Percentiles rank a stretch among this genome's conserved stretches.
Evolutionary conservation across 2,329 filamentous ascomycete species (phyloP).

Genomic region (Colletotrichum sp.): DNA sequence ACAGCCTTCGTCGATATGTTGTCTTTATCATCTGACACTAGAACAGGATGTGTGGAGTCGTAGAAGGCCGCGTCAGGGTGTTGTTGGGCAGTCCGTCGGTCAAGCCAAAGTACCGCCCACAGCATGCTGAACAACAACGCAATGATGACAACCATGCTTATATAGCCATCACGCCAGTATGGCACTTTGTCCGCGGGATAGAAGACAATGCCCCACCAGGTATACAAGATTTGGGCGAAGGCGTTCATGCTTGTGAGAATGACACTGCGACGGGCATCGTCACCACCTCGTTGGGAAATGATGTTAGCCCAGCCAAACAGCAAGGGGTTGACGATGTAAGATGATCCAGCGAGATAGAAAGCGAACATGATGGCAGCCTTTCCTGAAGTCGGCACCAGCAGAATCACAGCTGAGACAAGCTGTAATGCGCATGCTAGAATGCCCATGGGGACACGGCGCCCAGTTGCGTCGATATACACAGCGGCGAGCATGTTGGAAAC

Average conservation of each 20-base stretch:
- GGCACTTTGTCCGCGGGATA: not conserved
- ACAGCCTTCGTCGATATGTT: not conserved
- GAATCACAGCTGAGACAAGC: not conserved
- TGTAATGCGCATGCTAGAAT: not conserved
- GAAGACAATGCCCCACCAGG: not conserved
- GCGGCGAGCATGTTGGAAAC: not conserved
- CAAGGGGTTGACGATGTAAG: not conserved
- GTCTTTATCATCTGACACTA: not conserved
- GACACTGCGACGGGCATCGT: not conserved
- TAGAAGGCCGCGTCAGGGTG: not conserved
- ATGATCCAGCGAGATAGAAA: not conserved
- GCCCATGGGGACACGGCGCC: not conserved
- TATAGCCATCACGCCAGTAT: not conserved
- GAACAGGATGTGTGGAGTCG: not conserved
- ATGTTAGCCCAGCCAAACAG: not conserved
- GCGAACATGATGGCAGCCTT: not conserved
- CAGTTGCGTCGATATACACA: not conserved
- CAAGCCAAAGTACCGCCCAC: not conserved
- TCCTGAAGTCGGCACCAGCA: not conserved
- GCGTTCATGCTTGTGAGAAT: not conserved
- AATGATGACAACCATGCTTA: not conserved
- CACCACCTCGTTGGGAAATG: not conserved
- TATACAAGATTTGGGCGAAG: not conserved
- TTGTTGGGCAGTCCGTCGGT: not conserved
- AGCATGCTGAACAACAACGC: not conserved